Evolutionary conservation across 306 rosid genomes (phyloP).

Genomic region (Lupinus albus): DNA sequence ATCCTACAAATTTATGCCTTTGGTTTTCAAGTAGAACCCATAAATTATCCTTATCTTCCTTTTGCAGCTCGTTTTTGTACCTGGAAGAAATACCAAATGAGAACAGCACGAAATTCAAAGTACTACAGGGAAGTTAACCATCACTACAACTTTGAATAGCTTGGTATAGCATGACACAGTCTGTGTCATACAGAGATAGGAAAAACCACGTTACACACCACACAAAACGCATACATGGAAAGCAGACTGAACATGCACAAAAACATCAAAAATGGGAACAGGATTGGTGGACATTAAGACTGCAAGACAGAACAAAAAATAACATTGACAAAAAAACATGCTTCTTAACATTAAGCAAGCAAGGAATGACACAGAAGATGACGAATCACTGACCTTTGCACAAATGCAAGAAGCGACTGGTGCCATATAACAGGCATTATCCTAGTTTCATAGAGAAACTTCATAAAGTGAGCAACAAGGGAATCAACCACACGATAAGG

Average conservation of each 20-base stretch:
- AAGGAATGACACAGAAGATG: conserved; percentile 1
- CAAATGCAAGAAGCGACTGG: conserved; percentile 90
- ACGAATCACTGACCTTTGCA: conserved; percentile 67
- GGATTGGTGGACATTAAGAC: background rate
- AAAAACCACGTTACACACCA: background rate
- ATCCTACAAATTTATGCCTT: conserved; percentile 72
- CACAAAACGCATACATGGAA: background rate
- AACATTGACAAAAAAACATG: background rate
- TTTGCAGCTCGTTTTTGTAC: conserved; percentile 81
- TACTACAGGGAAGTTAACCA: conserved; percentile 2
- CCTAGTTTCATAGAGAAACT: conserved; percentile 67
- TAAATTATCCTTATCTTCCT: conserved; percentile 72
- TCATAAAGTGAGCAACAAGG: conserved; percentile 76
- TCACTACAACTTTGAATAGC: conserved; percentile 11
- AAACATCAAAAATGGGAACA: background rate
- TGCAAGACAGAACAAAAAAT: background rate
- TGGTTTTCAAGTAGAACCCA: conserved; percentile 72
- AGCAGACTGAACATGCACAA: background rate
- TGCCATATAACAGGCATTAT: conserved; percentile 99
- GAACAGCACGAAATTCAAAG: conserved; percentile 22
- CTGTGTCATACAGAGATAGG: background rate
- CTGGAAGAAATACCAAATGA: conserved; percentile 52
- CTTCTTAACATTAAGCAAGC: background rate
- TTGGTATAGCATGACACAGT: background rate
- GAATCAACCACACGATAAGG: conserved; percentile 86